phyloP scores from a whole-genome alignment of 1,284 basidiomycete genomes.

The Ceratobasidium sp. region DNA sequence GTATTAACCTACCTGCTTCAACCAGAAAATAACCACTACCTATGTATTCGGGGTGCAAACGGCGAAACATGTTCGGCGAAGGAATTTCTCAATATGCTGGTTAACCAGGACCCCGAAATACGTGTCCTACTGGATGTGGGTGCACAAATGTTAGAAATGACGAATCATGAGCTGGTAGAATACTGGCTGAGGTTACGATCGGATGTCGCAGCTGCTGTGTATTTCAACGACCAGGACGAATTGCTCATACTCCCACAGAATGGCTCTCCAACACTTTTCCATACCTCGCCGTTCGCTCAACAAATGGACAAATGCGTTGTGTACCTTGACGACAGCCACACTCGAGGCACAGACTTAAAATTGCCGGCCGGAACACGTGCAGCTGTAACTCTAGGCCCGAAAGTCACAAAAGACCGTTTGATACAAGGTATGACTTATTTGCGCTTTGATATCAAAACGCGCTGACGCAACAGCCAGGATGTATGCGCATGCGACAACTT shows the following conservation, averaged over 20 bases:
- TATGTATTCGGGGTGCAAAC: slow-evolving; percentile 48
- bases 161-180: slow-evolving; percentile 57
- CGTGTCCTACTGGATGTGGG: slow-evolving; percentile 66
- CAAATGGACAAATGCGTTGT: slow-evolving; percentile 60
- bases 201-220: slow-evolving; percentile 59
- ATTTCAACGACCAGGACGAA: slow-evolving; percentile 61
- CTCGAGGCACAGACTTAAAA: slow-evolving; percentile 66
- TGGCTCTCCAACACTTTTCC: slow-evolving; percentile 55
- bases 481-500: slow-evolving; percentile 64
- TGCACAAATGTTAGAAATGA: slow-evolving; percentile 65
- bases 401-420: slow-evolving; percentile 65
- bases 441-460: no score
- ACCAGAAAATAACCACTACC: slow-evolving; percentile 59
- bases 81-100: slow-evolving; percentile 55
- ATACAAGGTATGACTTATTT: slow-evolving; percentile 59
- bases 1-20: slow-evolving; percentile 60
- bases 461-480: slow-evolving; percentile 51
- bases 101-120: slow-evolving; percentile 54
- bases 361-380: slow-evolving; percentile 60
- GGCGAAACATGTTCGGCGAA: slow-evolving; percentile 50
- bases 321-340: slow-evolving; percentile 69
- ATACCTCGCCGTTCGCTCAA: slow-evolving; percentile 58
- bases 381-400: slow-evolving; percentile 64
- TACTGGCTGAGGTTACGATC: slow-evolving; percentile 56
- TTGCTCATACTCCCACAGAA: slow-evolving; percentile 59